Evolutionary conservation across 345 rosid genomes (phyloP), one percentile per base, ranked within the genome.

Genomic region (Erysimum cheiranthoides): DNA sequence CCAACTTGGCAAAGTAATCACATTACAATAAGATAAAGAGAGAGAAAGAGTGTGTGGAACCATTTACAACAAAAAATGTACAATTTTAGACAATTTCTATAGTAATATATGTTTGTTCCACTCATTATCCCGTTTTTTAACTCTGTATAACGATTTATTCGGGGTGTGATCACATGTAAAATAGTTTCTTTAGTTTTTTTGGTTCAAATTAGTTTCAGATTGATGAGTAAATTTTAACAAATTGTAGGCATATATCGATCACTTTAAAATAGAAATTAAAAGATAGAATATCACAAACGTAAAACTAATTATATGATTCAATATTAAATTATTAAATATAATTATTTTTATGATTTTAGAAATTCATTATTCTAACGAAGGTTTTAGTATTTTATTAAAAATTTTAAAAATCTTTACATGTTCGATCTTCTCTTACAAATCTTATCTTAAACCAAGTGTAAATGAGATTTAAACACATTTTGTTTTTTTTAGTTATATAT

Each of bases 1-100:
- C 77, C 73, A 78, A 78, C 77, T 71, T 71, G 77, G 81, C 72
- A 71, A 78, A 78, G 77, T 71, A 59, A 78, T 78, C 73, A 78
- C 77, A 71, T 71, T 40, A 71, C 63, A 77, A 57, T 75, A 16
- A 62, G 66, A 71, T 30, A 46, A 5, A 62, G 42, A 76, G 56
- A 76, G 60, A 77, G 31, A 77, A 11, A 71, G 56, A 66, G 73
- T 3, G 69, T 63, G 66, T 71, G 25, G 39, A 59, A 72, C 81
- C 31, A 66, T 66, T 66, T 78, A 34, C 25, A 58, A 71, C 77
- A 9, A 78, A 47, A 65, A 39, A 14, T 59, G 58, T 32, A 30
- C 6, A 66, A 66, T 47, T 78, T 72, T 78, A 66, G 81, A 58
- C 49, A 58, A 46, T 36, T 54, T 46, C 18, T 70, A 8, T 28